Percentiles rank a stretch among this genome's conserved stretches.
Evolutionary conservation across 163 green algal species (phyloP).

Genomic region (Scenedesmus sp.): DNA sequence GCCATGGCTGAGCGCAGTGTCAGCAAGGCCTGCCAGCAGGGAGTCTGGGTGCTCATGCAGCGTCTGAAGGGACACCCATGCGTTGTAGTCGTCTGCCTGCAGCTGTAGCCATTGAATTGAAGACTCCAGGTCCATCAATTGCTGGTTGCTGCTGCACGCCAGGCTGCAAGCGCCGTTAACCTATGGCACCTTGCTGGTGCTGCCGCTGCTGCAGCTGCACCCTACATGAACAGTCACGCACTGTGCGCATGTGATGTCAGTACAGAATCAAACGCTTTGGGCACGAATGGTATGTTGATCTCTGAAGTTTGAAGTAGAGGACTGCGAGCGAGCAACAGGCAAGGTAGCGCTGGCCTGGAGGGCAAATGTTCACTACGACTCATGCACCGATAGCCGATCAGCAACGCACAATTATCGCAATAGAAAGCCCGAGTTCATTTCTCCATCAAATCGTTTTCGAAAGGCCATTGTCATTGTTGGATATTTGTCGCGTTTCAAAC

Average conservation of each 20-base stretch:
- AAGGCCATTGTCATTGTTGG: background rate
- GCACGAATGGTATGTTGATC: background rate
- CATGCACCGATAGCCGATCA: background rate
- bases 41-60: slow-evolving; percentile 19
- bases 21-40: slow-evolving; percentile 25
- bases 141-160: background rate
- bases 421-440: too few relatives aligned
- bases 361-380: background rate
- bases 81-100: slow-evolving; percentile 33
- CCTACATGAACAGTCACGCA: background rate
- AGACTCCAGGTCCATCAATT: slow-evolving; percentile 19
- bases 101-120: slow-evolving; percentile 15
- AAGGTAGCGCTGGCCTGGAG: background rate
- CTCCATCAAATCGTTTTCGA: too few relatives aligned
- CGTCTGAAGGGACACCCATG: slow-evolving; percentile 33
- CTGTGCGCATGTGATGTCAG: background rate
- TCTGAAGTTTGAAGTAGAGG: background rate
- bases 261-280: background rate
- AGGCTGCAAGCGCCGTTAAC: background rate
- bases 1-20: slow-evolving; percentile 24
- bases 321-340: background rate
- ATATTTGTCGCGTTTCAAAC: background rate
- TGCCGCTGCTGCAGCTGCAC: slow-evolving; percentile 1
- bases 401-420: background rate
- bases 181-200: background rate